Percentiles rank a stretch among this genome's conserved stretches.
phyloP scores from a whole-genome alignment of 164 flowering plant species.

The Protea cynaroides region DNA sequence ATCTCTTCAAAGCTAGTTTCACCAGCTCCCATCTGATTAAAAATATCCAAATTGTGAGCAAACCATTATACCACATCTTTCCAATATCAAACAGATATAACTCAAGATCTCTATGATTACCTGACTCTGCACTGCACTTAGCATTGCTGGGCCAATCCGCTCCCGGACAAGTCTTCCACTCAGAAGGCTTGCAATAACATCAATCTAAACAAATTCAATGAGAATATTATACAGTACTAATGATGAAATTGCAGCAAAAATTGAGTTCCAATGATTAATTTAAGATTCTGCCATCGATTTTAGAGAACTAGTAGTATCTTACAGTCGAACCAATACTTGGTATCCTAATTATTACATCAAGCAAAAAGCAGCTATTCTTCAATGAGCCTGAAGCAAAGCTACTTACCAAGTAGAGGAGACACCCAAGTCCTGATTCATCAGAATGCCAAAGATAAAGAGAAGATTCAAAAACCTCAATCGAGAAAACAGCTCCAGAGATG shows the following conservation, averaged over 20 bases:
- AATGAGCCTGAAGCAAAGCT: neutral
- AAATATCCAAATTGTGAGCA: constrained; percentile 10
- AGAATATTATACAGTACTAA: neutral
- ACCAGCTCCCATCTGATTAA: constrained; percentile 71
- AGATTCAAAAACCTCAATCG: constrained; percentile 84
- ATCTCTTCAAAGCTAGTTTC: constrained; percentile 64
- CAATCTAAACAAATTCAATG: constrained; percentile 38
- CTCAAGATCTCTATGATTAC: constrained; percentile 22
- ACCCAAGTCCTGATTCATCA: constrained; percentile 61
- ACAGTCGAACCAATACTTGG: neutral
- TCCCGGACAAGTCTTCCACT: constrained; percentile 92
- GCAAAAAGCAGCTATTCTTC: no score
- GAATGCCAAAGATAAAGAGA: constrained; percentile 76
- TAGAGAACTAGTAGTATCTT: no score
- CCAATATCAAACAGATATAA: neutral
- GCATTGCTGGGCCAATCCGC: constrained; percentile 87
- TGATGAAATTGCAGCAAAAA: neutral
- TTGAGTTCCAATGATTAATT: neutral
- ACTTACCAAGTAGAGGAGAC: constrained; percentile 70
- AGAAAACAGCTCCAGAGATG: constrained; percentile 91
- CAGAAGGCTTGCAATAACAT: constrained; percentile 79
- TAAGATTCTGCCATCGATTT: neutral
- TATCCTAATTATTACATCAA: no score
- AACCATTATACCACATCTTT: neutral
- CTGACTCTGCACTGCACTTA: constrained; percentile 94